Percentiles rank a stretch among this genome's conserved stretches.
Evolutionary conservation across 495 filamentous ascomycete species (phyloP).

Genomic region (Tuber umbilicatum): DNA sequence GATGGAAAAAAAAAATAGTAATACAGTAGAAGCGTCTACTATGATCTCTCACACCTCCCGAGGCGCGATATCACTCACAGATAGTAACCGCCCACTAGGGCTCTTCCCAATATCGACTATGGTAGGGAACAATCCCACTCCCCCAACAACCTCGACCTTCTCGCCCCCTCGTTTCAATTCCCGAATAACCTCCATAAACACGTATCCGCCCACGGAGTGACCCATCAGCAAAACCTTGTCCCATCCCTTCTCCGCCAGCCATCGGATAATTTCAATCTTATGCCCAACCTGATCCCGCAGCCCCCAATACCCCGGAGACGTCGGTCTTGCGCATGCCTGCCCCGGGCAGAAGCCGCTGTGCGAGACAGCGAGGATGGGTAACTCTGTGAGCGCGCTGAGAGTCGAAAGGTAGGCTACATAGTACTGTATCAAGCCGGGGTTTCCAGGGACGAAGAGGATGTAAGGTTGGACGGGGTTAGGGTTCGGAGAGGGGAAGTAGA

Average conservation of each 20-base stretch:
- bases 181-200: constrained; percentile 64
- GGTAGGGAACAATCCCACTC: constrained; percentile 69
- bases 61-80: constrained; percentile 41
- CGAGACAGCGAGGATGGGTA: constrained; percentile 62
- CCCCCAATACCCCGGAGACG: constrained; percentile 35
- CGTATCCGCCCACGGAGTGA: constrained; percentile 75
- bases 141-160: constrained; percentile 45
- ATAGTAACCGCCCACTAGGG: constrained; percentile 55
- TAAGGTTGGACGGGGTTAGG: constrained; percentile 54
- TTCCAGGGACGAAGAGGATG: constrained; percentile 73
- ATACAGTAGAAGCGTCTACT: background rate
- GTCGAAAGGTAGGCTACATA: constrained; percentile 64
- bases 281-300: constrained; percentile 34
- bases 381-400: constrained; percentile 43
- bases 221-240: constrained; percentile 65
- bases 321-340: constrained; percentile 14
- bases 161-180: constrained; percentile 44
- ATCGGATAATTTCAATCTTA: constrained; percentile 18
- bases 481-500: constrained; percentile 60
- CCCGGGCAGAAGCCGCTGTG: constrained; percentile 65
- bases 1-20: background rate
- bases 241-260: constrained; percentile 4
- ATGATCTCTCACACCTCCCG: background rate
- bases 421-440: constrained; percentile 77
- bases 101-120: constrained; percentile 66